phyloP scores from a whole-genome alignment of 2,329 filamentous ascomycete species.

The Trichoderma aggressivum region DNA sequence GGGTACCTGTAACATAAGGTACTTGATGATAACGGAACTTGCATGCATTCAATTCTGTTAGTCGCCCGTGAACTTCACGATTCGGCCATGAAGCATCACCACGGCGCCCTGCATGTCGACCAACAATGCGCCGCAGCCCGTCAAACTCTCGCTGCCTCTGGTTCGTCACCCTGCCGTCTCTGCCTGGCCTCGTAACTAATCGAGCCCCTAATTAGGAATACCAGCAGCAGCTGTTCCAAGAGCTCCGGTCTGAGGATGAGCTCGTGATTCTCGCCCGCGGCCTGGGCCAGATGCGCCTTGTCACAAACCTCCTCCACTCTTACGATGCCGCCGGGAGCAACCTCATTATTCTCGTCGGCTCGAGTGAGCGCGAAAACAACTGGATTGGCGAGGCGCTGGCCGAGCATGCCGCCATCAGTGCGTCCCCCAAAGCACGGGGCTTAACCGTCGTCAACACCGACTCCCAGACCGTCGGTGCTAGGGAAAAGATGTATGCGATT shows the following conservation, averaged over 20 bases:
- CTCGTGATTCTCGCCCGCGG: slow-evolving; percentile 88
- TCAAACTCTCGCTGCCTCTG: slow-evolving; percentile 74
- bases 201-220: slow-evolving; percentile 61
- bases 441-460: slow-evolving; percentile 94
- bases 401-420: slow-evolving; percentile 90
- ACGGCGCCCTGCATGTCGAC: slow-evolving; percentile 45
- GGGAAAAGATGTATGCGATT: slow-evolving; percentile 86
- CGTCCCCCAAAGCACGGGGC: slow-evolving; percentile 75
- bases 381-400: slow-evolving; percentile 97
- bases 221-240: slow-evolving; percentile 92
- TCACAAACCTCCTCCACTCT: slow-evolving; percentile 94
- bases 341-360: slow-evolving; percentile 81
- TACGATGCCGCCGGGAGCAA: slow-evolving; percentile 97
- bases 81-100: slow-evolving; percentile 11
- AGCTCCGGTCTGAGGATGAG: slow-evolving; percentile 86
- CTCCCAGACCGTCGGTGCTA: slow-evolving; percentile 76
- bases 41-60: not conserved
- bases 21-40: not conserved
- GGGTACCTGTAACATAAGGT: too few relatives aligned
- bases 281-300: slow-evolving; percentile 83
- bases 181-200: not conserved
- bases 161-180: slow-evolving; percentile 23
- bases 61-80: not conserved
- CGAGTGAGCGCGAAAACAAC: slow-evolving; percentile 88
- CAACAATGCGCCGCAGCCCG: slow-evolving; percentile 59